Conservation (phyloP, 768 basidiomycete genomes). For the Russula earlei region DNA sequence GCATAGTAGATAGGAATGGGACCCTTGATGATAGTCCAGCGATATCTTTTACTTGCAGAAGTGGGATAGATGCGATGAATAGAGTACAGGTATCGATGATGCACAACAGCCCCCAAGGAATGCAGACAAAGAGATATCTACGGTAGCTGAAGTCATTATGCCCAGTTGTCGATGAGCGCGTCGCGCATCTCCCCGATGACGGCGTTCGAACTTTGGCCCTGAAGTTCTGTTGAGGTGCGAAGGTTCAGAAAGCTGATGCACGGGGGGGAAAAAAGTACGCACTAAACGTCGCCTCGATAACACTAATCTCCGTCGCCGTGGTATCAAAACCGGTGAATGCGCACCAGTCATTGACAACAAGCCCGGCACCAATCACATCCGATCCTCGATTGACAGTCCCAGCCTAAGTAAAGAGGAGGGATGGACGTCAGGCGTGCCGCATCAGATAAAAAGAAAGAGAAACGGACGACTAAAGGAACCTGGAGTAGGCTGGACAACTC, state of each 20-base stretch:
- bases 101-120: not conserved
- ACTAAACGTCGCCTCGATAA: constrained; percentile 98
- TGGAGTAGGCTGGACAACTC: constrained; percentile 91
- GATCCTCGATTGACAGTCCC: constrained; percentile 98
- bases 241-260: not conserved
- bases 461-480: constrained; percentile 84
- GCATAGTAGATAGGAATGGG: not conserved
- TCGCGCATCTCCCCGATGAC: constrained; percentile 55
- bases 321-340: constrained; percentile 99
- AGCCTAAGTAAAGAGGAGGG: constrained; percentile 44
- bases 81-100: constrained; percentile 14
- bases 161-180: constrained; percentile 71
- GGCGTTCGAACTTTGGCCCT: constrained; percentile 44
- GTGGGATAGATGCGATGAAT: constrained; percentile 7
- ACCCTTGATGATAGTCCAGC: not conserved
- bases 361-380: constrained; percentile 93
- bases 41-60: constrained; percentile 2
- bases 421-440: not conserved
- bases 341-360: constrained; percentile 99
- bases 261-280: constrained; percentile 29
- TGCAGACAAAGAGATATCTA: not conserved
- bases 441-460: not conserved
- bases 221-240: constrained; percentile 34
- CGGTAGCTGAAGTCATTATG: constrained; percentile 33
- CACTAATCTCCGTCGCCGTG: constrained; percentile 98